These are phyloP conservation scores for Aristolochia fimbriata DNA, from an alignment of 164 flowering plant species.

Conservation along the genomic window DNA sequence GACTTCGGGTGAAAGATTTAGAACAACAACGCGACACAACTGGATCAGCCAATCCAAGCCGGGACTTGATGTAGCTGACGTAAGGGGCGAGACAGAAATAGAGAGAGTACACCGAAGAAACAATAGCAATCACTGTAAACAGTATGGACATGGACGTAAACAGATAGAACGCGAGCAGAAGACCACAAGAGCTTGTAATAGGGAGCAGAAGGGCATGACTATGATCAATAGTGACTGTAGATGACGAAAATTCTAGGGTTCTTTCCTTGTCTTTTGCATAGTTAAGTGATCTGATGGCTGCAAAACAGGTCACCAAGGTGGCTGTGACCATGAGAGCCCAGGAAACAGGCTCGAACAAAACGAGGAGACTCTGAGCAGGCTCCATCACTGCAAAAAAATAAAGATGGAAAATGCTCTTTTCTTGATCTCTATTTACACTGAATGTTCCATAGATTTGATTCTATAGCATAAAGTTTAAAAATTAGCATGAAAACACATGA, in stretches of 20 bases:
- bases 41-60: conserved; percentile 58
- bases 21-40: conserved; percentile 70
- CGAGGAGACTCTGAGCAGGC: conserved; percentile 60
- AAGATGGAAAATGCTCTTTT: no score
- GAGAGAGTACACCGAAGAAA: conserved; percentile 71
- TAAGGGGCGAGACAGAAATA: conserved; percentile 84
- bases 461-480: no score
- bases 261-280: conserved; percentile 88
- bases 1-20: conserved; percentile 59
- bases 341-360: conserved; percentile 80
- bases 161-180: conserved; percentile 83
- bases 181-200: conserved; percentile 74
- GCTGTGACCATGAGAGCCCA: conserved; percentile 69
- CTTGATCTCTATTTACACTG: no score
- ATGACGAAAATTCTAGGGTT: conserved; percentile 70
- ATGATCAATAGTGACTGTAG: conserved; percentile 71
- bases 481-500: no score
- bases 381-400: conserved; percentile 41
- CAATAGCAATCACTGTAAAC: conserved; percentile 77
- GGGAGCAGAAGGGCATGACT: conserved; percentile 97
- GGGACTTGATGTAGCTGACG: conserved; percentile 35
- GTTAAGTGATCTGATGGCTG: conserved; percentile 75
- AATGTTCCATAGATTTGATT: no score
- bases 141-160: conserved; percentile 86
- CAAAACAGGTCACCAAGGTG: conserved; percentile 66